Base-by-base conservation (phyloP, 768 basidiomycete species). In the Megacollybia marginata region DNA sequence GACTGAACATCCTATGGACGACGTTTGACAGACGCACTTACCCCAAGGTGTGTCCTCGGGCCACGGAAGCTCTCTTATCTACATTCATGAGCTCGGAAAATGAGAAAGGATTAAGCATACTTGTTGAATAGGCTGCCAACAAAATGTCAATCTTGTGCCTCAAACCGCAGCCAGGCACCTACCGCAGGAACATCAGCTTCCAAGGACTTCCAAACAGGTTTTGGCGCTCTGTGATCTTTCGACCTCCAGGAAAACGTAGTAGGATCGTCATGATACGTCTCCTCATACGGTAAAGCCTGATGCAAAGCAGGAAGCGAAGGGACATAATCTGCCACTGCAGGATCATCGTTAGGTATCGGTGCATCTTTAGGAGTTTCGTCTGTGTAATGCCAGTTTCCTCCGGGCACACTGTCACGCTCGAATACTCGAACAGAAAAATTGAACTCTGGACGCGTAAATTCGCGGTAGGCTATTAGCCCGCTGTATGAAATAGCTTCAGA, bases 381-480 rank as follows among this genome's bases (percentile, higher is more conserved):
- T 8, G 68, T 68, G 44, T 71, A 72, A 50, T 69, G 69, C 72
- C 72, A 73, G 49, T 67, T 70, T 9, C 70, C 70, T 3, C 70
- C 69, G 1, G 72, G 69, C 0, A 61, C 47, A 23, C 57, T 49
- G 52, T 72, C 72, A n/a, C 71, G 65, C 47, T 72, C 69, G 44
- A 65, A 70, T 9, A 70, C 40, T 36, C 64, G 65, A 18, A 68
- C 67, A 20, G 47, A n/a, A 32, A 48, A 45, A 23, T 68, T 63
- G 47, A 64, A 67, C 2, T 69, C 70, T 1, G 63, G 63, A 31
- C 63, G 54, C 6, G 54, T 47, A 23, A 72, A 55, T 50, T 69
- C 68, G 1, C 68, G 66, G 50, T 69, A 69, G 9, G 64, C 56
- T 2, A 69, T 58, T 9, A 72, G 53, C 13, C 69, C 68, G n/a